phyloP scores from a whole-genome alignment of 2,329 filamentous ascomycete species.

The Xylariaceae sp. region DNA sequence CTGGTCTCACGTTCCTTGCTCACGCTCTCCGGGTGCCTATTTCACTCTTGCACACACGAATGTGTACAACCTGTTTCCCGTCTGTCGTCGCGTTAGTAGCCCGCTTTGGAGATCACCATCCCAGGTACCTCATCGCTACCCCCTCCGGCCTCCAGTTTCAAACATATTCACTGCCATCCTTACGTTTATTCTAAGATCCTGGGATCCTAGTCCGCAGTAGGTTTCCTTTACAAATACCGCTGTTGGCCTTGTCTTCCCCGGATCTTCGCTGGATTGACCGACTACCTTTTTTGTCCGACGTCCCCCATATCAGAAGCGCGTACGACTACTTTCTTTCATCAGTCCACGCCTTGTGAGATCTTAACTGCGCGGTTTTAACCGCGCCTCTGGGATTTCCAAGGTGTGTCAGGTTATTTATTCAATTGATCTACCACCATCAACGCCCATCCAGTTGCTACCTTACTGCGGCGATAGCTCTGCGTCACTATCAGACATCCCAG shows the following conservation, averaged over 20 bases:
- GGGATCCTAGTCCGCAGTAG: constrained; percentile 22
- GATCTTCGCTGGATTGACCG: constrained; percentile 20
- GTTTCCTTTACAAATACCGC: constrained; percentile 22
- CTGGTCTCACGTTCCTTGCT: constrained; percentile 15
- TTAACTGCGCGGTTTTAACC: constrained; percentile 4
- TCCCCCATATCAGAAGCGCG: constrained; percentile 12
- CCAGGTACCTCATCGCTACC: background rate
- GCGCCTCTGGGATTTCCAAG: background rate
- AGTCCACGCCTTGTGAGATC: constrained; percentile 2
- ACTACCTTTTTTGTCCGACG: constrained; percentile 20
- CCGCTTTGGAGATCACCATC: constrained; percentile 9
- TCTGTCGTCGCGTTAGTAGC: constrained; percentile 5
- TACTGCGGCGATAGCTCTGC: background rate
- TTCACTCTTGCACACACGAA: constrained; percentile 8
- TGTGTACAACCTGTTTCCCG: constrained; percentile 9
- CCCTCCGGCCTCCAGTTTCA: constrained; percentile 1
- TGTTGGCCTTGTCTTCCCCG: constrained; percentile 15
- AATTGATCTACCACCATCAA: background rate
- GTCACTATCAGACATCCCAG: background rate
- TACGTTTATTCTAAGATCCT: constrained; percentile 13
- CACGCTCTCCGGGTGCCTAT: constrained; percentile 6
- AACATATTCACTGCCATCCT: constrained; percentile 5
- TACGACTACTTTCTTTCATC: constrained; percentile 6
- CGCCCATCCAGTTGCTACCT: background rate
- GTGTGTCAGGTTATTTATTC: constrained; percentile 3